These are phyloP conservation scores for Meyerozyma athensensis DNA, from an alignment of 1,139 yeast genomes.

Conservation along the genomic window DNA sequence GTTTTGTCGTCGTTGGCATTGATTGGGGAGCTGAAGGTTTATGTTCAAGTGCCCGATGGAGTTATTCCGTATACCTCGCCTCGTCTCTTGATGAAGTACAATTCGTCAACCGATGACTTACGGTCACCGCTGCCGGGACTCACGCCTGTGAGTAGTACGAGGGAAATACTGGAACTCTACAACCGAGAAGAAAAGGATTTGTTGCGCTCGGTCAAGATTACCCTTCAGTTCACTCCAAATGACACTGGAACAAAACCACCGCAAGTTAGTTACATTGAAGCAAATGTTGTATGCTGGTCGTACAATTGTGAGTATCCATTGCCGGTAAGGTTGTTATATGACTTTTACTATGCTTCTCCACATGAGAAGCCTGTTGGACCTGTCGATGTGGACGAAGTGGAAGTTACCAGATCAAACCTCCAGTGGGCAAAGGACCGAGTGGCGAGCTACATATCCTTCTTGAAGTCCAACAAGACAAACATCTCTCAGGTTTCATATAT, in stretches of 20 bases:
- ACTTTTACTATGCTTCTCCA: conserved; percentile 35
- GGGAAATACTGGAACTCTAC: conserved; percentile 29
- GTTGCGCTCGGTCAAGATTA: conserved; percentile 21
- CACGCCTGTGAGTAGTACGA: conserved; percentile 4
- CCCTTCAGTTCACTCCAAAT: conserved; percentile 21
- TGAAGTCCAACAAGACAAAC: conserved; percentile 29
- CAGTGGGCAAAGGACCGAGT: conserved; percentile 35
- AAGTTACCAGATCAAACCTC: conserved; percentile 31
- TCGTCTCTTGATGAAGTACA: conserved; percentile 34
- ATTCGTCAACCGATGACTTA: conserved; percentile 11
- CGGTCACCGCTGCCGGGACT: not conserved
- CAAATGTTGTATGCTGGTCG: conserved; percentile 40
- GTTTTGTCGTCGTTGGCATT: conserved; percentile 31
- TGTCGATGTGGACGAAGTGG: conserved; percentile 24
- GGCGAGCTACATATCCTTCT: conserved; percentile 28
- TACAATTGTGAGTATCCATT: conserved; percentile 40
- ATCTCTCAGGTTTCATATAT: conserved; percentile 33
- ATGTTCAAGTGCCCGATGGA: conserved; percentile 30
- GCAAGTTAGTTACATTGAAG: conserved; percentile 27
- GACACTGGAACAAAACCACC: conserved; percentile 28
- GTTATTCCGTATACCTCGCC: conserved; percentile 39
- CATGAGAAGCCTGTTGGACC: conserved; percentile 10
- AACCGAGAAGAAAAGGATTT: conserved; percentile 23
- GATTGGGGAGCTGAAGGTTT: conserved; percentile 33
- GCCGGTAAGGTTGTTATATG: conserved; percentile 37